Percentiles rank a stretch among this genome's conserved stretches.
These are phyloP conservation scores for Pseudogymnoascus sp. DNA, from an alignment of 2,329 filamentous ascomycete genomes.

Conservation along the genomic window DNA sequence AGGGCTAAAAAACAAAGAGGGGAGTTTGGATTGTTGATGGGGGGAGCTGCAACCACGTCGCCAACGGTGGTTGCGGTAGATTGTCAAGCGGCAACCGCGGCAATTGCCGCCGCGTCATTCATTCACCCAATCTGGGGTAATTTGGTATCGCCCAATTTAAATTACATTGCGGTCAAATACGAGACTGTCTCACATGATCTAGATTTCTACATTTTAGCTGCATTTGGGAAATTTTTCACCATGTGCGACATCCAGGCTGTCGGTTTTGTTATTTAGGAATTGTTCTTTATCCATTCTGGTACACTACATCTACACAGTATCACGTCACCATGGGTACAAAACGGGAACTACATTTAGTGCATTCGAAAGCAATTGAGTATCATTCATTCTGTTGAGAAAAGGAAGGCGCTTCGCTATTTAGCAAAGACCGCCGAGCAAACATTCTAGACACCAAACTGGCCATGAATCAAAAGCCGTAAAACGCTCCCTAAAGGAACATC, in stretches of 20 bases:
- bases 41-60: constrained; percentile 6
- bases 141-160: constrained; percentile 2
- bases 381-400: constrained; percentile 23
- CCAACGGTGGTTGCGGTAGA: not conserved
- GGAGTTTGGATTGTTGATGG: not conserved
- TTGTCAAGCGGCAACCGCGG: constrained; percentile 7
- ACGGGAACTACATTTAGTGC: not conserved
- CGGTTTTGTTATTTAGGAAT: not conserved
- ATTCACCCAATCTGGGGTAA: constrained; percentile 4
- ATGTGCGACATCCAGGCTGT: not conserved
- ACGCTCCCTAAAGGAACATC: constrained; percentile 22
- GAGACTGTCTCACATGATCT: constrained; percentile 6
- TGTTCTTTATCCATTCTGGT: not conserved
- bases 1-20: not conserved
- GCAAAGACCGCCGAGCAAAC: constrained; percentile 12
- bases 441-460: constrained; percentile 16
- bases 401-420: constrained; percentile 21
- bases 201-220: not conserved
- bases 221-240: not conserved
- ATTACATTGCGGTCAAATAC: not conserved
- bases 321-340: constrained; percentile 3
- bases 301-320: constrained; percentile 5
- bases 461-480: constrained; percentile 24
- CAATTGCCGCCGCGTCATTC: constrained; percentile 8
- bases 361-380: constrained; percentile 19